These are phyloP conservation scores for Symbiodinium natans DNA, from an alignment of 73 alveolate species.

Conservation along the genomic window DNA sequence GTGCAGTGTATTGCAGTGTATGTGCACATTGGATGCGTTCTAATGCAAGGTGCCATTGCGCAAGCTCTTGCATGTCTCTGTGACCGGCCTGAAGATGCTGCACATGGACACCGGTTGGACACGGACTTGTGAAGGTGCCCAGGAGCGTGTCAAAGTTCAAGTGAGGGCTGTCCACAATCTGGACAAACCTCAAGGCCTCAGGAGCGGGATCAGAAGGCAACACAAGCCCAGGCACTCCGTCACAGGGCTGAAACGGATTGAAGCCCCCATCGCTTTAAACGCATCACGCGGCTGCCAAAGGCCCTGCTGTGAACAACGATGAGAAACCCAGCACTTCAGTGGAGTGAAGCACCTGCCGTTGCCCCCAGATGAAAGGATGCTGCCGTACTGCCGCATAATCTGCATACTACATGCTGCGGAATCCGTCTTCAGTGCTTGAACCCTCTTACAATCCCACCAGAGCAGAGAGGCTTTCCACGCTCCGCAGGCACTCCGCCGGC, in stretches of 20 bases:
- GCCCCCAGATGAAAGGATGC: no score
- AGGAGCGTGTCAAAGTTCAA: background rate
- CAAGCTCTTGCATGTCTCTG: no score
- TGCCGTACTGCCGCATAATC: no score
- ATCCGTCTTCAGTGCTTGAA: no score
- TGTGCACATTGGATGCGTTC: no score
- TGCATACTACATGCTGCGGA: no score
- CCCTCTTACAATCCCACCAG: no score
- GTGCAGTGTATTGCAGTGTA: no score
- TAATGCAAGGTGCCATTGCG: no score
- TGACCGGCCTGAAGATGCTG: background rate
- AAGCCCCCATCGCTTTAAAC: background rate
- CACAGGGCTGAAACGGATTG: no score
- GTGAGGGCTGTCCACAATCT: slow-evolving; percentile 14
- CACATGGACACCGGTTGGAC: background rate
- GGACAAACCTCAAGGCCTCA: background rate
- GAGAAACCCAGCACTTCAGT: background rate
- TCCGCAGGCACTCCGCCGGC: slow-evolving; percentile 9
- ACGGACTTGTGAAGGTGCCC: background rate
- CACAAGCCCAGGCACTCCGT: no score
- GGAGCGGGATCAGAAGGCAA: background rate
- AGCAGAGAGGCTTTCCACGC: background rate
- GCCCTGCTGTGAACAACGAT: background rate
- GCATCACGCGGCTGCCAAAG: background rate
- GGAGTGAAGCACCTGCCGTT: background rate